Evolutionary conservation across 1,284 basidiomycete species (phyloP).

Genomic region (Coniferiporia weirii): DNA sequence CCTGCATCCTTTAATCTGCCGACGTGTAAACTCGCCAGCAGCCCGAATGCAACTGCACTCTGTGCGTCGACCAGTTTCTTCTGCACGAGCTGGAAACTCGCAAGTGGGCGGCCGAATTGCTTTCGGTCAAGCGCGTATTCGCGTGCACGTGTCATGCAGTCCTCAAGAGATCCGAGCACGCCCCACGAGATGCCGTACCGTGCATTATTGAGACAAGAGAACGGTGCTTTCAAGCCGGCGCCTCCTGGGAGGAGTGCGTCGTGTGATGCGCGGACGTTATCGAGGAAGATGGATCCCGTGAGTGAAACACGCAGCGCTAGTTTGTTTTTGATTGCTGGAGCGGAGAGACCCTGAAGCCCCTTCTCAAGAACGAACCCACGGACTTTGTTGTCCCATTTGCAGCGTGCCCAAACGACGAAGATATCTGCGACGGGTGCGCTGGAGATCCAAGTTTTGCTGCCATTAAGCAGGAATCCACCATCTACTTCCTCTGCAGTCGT

Average conservation of each 20-base stretch:
- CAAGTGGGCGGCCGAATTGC: slow-evolving; percentile 87
- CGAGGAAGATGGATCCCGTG: slow-evolving; percentile 94
- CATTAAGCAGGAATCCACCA: slow-evolving; percentile 83
- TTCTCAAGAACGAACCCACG: slow-evolving; percentile 85
- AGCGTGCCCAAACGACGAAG: slow-evolving; percentile 92
- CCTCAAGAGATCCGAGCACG: slow-evolving; percentile 92
- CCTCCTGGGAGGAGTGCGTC: slow-evolving; percentile 74
- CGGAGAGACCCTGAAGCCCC: slow-evolving; percentile 76
- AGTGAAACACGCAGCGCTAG: slow-evolving; percentile 83
- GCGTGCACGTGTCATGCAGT: slow-evolving; percentile 76
- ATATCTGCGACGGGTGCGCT: slow-evolving; percentile 85
- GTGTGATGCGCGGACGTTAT: slow-evolving; percentile 68
- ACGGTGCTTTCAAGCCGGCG: slow-evolving; percentile 76
- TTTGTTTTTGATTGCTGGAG: slow-evolving; percentile 92
- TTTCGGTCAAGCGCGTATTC: slow-evolving; percentile 86
- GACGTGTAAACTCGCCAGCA: slow-evolving; percentile 78
- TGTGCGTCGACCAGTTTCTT: slow-evolving; percentile 95
- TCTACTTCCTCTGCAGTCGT: slow-evolving; percentile 83
- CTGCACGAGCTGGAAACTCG: slow-evolving; percentile 93
- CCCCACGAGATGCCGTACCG: slow-evolving; percentile 91
- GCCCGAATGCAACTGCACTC: slow-evolving; percentile 79
- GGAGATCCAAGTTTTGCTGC: slow-evolving; percentile 96
- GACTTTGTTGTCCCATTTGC: slow-evolving; percentile 90
- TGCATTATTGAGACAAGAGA: slow-evolving; percentile 89
- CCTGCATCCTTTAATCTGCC: slow-evolving; percentile 86